Conservation (phyloP, 345 rosid species). For the Capsella bursapastoris region DNA sequence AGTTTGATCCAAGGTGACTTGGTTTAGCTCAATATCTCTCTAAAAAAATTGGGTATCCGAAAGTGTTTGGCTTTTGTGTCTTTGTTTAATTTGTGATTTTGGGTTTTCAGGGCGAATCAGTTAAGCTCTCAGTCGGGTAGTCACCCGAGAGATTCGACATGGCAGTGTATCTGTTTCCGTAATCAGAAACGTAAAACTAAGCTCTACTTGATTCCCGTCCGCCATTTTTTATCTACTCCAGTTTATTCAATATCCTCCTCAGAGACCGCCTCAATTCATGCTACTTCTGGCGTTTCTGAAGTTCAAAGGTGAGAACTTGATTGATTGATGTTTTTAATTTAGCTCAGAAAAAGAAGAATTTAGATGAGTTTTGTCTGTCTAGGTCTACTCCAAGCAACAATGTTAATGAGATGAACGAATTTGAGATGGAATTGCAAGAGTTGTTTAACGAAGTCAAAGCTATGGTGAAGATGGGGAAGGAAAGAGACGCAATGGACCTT, state of each 20-base stretch:
- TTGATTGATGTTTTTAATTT: constrained; percentile 1
- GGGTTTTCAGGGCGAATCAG: constrained; percentile 47
- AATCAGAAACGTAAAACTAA: constrained; percentile 44
- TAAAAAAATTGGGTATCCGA: not conserved
- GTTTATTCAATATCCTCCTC: constrained; percentile 39
- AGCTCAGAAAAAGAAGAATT: not conserved
- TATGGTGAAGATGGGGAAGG: constrained; percentile 62
- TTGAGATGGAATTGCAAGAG: constrained; percentile 72
- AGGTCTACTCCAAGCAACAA: constrained; percentile 52
- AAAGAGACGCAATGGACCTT: constrained; percentile 64
- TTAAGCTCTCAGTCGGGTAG: constrained; percentile 31
- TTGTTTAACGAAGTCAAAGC: constrained; percentile 71
- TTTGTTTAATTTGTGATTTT: constrained; percentile 23
- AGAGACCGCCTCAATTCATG: constrained; percentile 40
- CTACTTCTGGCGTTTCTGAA: constrained; percentile 49
- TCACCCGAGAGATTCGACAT: constrained; percentile 32
- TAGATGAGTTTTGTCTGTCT: constrained; percentile 27
- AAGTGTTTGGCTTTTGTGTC: not conserved
- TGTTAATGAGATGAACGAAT: constrained; percentile 49
- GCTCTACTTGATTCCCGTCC: constrained; percentile 47
- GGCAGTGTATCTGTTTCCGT: constrained; percentile 42
- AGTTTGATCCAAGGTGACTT: not conserved
- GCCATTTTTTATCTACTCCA: constrained; percentile 43
- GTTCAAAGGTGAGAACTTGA: constrained; percentile 49
- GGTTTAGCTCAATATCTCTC: not conserved